A percentile compares a stretch with the other conserved stretches of the same genome.
phyloP scores from a whole-genome alignment of 257 asterid species.

The Salvia hispanica region DNA sequence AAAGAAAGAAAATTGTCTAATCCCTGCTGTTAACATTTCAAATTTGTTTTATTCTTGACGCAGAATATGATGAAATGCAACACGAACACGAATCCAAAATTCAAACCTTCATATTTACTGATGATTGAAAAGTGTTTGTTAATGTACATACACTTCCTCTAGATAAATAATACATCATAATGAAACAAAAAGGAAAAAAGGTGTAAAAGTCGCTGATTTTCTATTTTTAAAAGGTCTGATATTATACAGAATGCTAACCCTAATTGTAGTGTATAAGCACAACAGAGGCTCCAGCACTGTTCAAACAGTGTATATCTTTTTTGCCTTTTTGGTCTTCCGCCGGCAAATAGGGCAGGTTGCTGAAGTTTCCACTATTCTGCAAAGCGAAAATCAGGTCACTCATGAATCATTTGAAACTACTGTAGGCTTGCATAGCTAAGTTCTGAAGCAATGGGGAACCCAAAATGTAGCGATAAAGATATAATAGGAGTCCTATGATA shows the following conservation, averaged over 20 bases:
- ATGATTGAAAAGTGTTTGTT: neutral
- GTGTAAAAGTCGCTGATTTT: neutral
- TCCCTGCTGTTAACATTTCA: neutral
- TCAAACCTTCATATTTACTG: neutral
- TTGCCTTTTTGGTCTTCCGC: constrained; percentile 63
- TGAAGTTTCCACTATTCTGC: constrained; percentile 71
- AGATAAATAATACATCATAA: neutral
- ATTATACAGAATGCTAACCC: neutral
- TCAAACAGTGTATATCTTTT: constrained; percentile 78
- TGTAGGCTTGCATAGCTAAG: neutral
- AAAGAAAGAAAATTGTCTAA: neutral
- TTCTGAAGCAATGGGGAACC: constrained; percentile 2
- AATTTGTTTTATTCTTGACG: neutral
- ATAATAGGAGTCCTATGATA: neutral
- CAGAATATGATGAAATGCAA: neutral
- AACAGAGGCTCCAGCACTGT: constrained; percentile 20
- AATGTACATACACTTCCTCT: constrained; percentile 27
- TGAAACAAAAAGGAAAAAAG: neutral
- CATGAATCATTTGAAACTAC: neutral
- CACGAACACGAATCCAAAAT: neutral
- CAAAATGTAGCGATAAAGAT: neutral
- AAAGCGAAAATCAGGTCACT: constrained; percentile 31
- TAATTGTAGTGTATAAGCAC: neutral
- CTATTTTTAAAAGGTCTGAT: constrained; percentile 7
- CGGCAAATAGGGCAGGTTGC: constrained; percentile 87